These are phyloP conservation scores for Lunasporangiospora selenospora DNA, from an alignment of 192 early-diverging fungal genomes.

Conservation along the genomic window DNA sequence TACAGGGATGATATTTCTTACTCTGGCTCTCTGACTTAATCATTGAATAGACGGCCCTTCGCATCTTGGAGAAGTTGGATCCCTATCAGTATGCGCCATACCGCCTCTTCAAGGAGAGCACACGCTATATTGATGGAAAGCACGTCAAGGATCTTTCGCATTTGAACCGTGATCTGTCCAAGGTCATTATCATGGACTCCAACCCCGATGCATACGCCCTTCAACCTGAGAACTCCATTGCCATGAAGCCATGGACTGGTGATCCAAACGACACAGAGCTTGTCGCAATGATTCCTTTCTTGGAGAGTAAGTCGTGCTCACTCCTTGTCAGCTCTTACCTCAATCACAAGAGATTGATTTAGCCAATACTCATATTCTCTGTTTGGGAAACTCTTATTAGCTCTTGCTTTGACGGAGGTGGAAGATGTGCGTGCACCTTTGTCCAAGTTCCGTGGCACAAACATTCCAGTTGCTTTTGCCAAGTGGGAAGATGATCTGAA, in stretches of 20 bases:
- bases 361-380: too few relatives aligned
- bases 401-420: constrained; percentile 72
- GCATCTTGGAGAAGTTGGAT: constrained; percentile 89
- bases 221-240: constrained; percentile 93
- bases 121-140: constrained; percentile 84
- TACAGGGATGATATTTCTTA: too few relatives aligned
- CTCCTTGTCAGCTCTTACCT: constrained; percentile 6
- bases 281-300: constrained; percentile 84
- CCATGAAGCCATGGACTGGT: constrained; percentile 87
- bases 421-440: constrained; percentile 79
- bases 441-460: constrained; percentile 68
- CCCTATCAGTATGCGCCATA: constrained; percentile 88
- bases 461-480: constrained; percentile 74
- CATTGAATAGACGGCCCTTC: constrained; percentile 71
- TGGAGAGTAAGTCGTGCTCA: constrained; percentile 74
- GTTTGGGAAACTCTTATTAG: constrained; percentile 11
- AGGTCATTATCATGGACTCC: constrained; percentile 94
- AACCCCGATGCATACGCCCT: constrained; percentile 82
- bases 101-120: constrained; percentile 91
- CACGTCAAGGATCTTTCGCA: constrained; percentile 89
- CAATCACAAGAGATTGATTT: too few relatives aligned
- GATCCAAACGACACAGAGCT: constrained; percentile 83
- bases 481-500: constrained; percentile 74
- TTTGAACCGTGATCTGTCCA: constrained; percentile 93
- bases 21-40: not conserved